Base-by-base conservation (phyloP, 23 red algal genomes). In the Gracilaria caudata region DNA sequence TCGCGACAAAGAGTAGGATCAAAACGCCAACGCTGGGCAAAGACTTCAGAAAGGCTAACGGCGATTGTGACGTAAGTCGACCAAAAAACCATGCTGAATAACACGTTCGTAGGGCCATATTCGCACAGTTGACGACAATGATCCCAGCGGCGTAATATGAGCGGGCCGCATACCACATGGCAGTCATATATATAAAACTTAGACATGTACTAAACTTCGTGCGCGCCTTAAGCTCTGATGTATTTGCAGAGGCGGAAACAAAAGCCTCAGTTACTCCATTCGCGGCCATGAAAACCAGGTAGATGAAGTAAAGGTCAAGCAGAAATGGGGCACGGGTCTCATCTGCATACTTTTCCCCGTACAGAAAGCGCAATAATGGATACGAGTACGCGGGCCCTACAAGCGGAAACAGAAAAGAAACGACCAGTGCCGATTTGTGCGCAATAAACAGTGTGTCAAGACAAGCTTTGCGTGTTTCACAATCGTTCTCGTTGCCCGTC, bases 191-290 rank as follows among this genome's bases (percentile, higher is more conserved):
- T 2, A 46, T 28, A 28, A 83, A 32, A 39, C 81, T 86, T 20
- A 95, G 60, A 39, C 40, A 51, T 12, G 81, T 80, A 28, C 75
- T 84, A 68, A 95, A 95, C 81, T 81, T 86, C 14, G 93, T 68
- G 30, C 86, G 84, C 20, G 58, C 47, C 25, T 82, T 81, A 28
- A 90, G 86, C 54, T 84, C 66, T 1, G 51, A 51, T 10, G 84
- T 81, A 29, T 68, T 49, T 1, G 93, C 93, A 8, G 87, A 78
- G n/a, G 93, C 93, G 13, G 78, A 90, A 7, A 95, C 72, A 79
- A 86, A 85, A 25, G 86, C 93, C 60, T 95, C 93, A n/a, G 60
- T 82, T 5, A 95, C 87, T 23, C 93, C 93, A 51, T 95, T 95
- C 38, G 64, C 86, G 10, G 85, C 82, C 68, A 95, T 89, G 83